phyloP scores from a whole-genome alignment of 163 green algal genomes.

The Coccomyxa subellipsoidea region DNA sequence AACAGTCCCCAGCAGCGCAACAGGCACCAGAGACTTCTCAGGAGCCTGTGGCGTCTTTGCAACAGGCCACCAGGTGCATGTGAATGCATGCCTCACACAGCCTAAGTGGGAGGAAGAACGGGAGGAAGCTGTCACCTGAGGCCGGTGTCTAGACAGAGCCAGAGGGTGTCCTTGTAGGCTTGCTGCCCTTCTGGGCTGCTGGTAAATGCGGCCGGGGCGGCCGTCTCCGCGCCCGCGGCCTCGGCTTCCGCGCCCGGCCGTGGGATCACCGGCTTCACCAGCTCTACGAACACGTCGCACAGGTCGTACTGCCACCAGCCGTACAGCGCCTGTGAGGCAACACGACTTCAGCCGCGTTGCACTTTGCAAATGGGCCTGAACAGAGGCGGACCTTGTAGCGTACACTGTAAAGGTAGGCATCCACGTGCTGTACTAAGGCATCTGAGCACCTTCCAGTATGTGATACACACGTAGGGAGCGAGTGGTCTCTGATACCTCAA shows the following conservation, averaged over 20 bases:
- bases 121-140: slow-evolving; percentile 23
- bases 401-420: too few relatives aligned
- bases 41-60: too few relatives aligned
- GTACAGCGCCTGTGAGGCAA: slow-evolving; percentile 63
- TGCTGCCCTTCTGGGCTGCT: slow-evolving; percentile 32
- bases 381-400: too few relatives aligned
- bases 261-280: slow-evolving; percentile 91
- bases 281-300: slow-evolving; percentile 99
- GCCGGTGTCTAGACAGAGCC: slow-evolving; percentile 47
- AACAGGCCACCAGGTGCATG: too few relatives aligned
- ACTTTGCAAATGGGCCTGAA: not conserved
- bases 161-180: slow-evolving; percentile 53
- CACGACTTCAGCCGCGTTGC: not conserved
- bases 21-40: too few relatives aligned
- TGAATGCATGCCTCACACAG: not conserved
- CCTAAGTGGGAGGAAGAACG: not conserved
- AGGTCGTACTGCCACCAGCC: slow-evolving; percentile 93
- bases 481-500: too few relatives aligned
- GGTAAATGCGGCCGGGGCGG: not conserved
- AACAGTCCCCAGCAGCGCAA: too few relatives aligned
- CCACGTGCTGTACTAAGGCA: too few relatives aligned
- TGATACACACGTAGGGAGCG: too few relatives aligned
- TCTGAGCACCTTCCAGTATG: too few relatives aligned
- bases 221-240: slow-evolving; percentile 36
- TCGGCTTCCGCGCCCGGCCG: slow-evolving; percentile 25